Evolutionary conservation across 2,329 filamentous ascomycete genomes (phyloP), one percentile per base, ranked within the genome.

Genomic region (Nectriaceae sp.): DNA sequence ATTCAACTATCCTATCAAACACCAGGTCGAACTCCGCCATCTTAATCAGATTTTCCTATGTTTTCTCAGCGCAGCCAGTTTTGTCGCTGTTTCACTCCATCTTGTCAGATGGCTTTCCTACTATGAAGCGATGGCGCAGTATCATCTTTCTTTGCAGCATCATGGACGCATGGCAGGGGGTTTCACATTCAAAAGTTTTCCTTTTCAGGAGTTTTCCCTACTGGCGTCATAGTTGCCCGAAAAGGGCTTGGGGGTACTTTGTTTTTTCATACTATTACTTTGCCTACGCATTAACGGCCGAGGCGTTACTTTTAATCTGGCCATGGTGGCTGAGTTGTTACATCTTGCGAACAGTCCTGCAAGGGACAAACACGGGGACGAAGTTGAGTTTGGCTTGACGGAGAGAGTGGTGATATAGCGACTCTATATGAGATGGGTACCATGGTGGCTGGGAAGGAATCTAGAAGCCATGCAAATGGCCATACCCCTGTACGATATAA

Each of bases 101-200:
- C 16, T 37, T n/a, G 6, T 6, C 33, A 16, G 33, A 37, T 16
- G 16, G 33, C 10, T 37, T 52, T 40, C 51, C 20, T 20, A 39
- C 47, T 29, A 37, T 26, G 19, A 44, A 47, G 40, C 50, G 38
- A 49, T 51, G 42, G 45, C n/a, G 53, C 48, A 50, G 22, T 49
- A 53, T 42, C 53, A 44, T 37, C 50, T 52, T 44, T 43, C 47
- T 39, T 59, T 60, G 52, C 56, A 58, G 55, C 43, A 46, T 73
- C 33, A 37, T 74, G 46, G 73, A 42, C 53, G 62, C 65, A 65
- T 65, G 61, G 65, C 65, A 55, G 64, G 56, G 59, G 62, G 59
- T 61, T 22, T n/a, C n/a, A 4, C 53, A 62, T 53, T 44, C 44
- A 59, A 62, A 64, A 60, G 57, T 55, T 56, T 60, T 44, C 45